A percentile compares a stretch with the other conserved stretches of the same genome.
Evolutionary conservation across 2,329 filamentous ascomycete genomes (phyloP).

Genomic region (Pseudocercospora crystallina): DNA sequence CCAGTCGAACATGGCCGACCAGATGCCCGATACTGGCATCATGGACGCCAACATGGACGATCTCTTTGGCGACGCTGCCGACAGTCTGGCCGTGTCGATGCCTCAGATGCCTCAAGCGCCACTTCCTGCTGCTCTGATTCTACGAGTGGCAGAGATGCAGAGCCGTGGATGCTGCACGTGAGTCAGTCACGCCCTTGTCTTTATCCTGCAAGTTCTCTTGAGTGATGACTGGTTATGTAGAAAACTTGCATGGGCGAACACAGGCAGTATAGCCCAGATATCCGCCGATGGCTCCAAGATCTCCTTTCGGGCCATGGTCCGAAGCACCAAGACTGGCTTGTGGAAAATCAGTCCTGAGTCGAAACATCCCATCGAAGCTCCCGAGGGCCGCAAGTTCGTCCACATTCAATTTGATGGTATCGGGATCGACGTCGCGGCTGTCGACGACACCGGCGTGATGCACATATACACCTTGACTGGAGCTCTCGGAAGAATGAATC

Average conservation of each 20-base stretch:
- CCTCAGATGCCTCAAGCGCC: conserved; percentile 52
- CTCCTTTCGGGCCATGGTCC: conserved; percentile 70
- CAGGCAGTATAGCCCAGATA: conserved; percentile 81
- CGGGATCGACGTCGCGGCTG: conserved; percentile 76
- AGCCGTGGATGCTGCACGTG: conserved; percentile 79
- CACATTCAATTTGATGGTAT: conserved; percentile 81
- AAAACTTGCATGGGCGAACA: conserved; percentile 82
- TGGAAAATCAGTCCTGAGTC: conserved; percentile 79
- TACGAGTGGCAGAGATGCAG: conserved; percentile 74
- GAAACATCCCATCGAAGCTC: conserved; percentile 60
- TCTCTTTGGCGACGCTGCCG: conserved; percentile 68
- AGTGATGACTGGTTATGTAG: conserved; percentile 46
- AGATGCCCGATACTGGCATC: conserved; percentile 23
- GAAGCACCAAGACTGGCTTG: conserved; percentile 65
- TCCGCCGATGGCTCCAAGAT: conserved; percentile 68
- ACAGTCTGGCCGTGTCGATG: conserved; percentile 54
- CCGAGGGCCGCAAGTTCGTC: conserved; percentile 65
- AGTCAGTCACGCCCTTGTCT: conserved; percentile 37
- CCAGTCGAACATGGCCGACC: conserved; percentile 9
- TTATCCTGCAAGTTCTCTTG: not conserved
- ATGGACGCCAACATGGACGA: conserved; percentile 56
- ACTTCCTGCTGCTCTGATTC: conserved; percentile 62
- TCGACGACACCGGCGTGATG: conserved; percentile 77
- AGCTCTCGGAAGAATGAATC: conserved; percentile 69
- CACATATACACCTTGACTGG: conserved; percentile 70